phyloP scores from a whole-genome alignment of 2,329 filamentous ascomycete species.

The Tolypocladium capitatum region DNA sequence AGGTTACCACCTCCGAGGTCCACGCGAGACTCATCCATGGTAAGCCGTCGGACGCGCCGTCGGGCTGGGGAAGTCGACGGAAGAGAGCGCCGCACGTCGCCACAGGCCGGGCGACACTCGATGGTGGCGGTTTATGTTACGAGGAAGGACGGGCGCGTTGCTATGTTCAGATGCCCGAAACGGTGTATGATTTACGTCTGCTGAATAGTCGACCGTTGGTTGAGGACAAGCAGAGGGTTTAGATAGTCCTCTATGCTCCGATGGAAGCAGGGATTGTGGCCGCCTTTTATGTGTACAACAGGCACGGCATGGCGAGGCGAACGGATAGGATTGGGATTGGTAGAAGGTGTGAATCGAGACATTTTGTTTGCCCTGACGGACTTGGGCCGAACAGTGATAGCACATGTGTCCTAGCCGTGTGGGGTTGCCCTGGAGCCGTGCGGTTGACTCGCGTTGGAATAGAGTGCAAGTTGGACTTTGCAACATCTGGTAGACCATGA shows the following conservation, averaged over 20 bases:
- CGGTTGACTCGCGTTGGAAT: too few relatives aligned
- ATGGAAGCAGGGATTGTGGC: slow-evolving; percentile 3
- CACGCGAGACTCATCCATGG: slow-evolving; percentile 18
- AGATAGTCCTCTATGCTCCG: slow-evolving; percentile 34
- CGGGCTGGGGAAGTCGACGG: neutral
- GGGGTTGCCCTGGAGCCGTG: neutral
- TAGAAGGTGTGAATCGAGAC: neutral
- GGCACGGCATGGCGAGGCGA: slow-evolving; percentile 10
- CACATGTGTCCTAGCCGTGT: too few relatives aligned
- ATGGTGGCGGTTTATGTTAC: neutral
- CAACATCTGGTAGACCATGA: neutral
- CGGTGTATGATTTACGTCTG: slow-evolving; percentile 9
- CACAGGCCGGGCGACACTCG: neutral
- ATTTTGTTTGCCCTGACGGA: neutral
- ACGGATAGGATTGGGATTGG: neutral
- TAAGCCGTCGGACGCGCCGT: neutral
- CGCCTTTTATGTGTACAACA: slow-evolving; percentile 10
- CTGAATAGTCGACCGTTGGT: slow-evolving; percentile 11
- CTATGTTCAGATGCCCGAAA: neutral
- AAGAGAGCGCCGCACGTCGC: neutral
- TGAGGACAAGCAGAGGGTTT: slow-evolving; percentile 31
- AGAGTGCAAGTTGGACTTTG: neutral
- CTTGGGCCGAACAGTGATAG: too few relatives aligned
- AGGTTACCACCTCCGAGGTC: slow-evolving; percentile 28
- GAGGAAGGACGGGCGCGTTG: neutral